phyloP scores from a whole-genome alignment of 2,329 filamentous ascomycete genomes.

The Colletotrichum sojae region DNA sequence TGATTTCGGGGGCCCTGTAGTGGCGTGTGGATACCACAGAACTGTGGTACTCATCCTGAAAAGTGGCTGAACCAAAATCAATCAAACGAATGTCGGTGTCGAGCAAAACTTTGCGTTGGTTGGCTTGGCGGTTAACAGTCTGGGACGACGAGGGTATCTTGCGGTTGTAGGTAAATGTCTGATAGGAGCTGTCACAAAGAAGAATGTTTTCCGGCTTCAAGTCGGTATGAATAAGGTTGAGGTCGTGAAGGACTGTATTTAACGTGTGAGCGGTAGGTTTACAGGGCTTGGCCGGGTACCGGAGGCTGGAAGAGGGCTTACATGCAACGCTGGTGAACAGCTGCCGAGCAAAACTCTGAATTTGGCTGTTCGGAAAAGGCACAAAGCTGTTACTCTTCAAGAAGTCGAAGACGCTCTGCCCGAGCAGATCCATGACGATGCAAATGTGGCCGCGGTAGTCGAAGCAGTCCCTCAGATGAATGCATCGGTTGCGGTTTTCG shows the following conservation, averaged over 20 bases:
- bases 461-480: slow-evolving; percentile 96
- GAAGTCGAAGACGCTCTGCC: slow-evolving; percentile 98
- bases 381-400: slow-evolving; percentile 96
- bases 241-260: slow-evolving; percentile 85
- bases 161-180: slow-evolving; percentile 80
- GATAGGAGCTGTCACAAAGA: slow-evolving; percentile 74
- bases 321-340: slow-evolving; percentile 98
- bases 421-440: slow-evolving; percentile 82
- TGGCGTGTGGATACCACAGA: slow-evolving; percentile 80
- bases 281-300: no score
- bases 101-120: slow-evolving; percentile 74
- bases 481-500: slow-evolving; percentile 94
- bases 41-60: slow-evolving; percentile 81
- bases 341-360: slow-evolving; percentile 96
- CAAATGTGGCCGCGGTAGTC: slow-evolving; percentile 98
- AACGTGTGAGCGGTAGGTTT: slow-evolving; percentile 39
- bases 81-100: slow-evolving; percentile 80
- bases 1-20: slow-evolving; percentile 79
- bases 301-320: slow-evolving; percentile 64
- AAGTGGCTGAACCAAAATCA: slow-evolving; percentile 80
- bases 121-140: slow-evolving; percentile 72
- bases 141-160: slow-evolving; percentile 78
- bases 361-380: slow-evolving; percentile 98
- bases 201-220: slow-evolving; percentile 80
- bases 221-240: slow-evolving; percentile 96